Evolutionary conservation across 306 rosid species (phyloP).

Genomic region (Trifolium fragiferum): DNA sequence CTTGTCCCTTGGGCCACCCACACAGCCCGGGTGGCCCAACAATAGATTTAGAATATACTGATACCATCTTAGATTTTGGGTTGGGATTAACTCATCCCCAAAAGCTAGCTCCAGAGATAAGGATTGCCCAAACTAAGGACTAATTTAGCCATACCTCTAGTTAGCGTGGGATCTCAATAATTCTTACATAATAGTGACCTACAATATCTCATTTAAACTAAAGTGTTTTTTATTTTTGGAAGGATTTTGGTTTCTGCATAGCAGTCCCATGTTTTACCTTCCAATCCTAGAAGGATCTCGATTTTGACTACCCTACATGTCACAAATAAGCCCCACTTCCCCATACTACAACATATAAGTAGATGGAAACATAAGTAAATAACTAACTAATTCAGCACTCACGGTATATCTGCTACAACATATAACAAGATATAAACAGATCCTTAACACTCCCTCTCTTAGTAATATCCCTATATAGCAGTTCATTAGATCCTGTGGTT

Average conservation of each 20-base stretch:
- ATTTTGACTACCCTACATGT: not conserved
- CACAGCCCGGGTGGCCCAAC: not conserved
- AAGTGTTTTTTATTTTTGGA: not conserved
- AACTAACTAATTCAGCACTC: not conserved
- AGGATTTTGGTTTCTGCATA: not conserved
- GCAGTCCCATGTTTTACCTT: not conserved
- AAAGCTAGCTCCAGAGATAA: not conserved
- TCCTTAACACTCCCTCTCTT: not conserved
- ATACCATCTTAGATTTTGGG: not conserved
- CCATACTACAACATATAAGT: constrained; percentile 10
- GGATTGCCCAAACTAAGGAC: not conserved
- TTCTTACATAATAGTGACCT: not conserved
- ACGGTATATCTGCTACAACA: not conserved
- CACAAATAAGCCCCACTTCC: constrained; percentile 5
- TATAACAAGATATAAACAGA: not conserved
- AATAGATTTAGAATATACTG: not conserved
- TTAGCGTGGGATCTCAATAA: not conserved
- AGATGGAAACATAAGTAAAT: constrained; percentile 1
- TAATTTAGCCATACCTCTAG: constrained; percentile 2
- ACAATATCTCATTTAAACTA: not conserved
- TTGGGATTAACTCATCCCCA: not conserved
- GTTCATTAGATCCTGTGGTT: not conserved
- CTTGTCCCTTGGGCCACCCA: too few relatives aligned
- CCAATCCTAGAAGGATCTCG: not conserved
- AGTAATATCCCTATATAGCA: constrained; percentile 6